Conservation (phyloP, 352 stramenopile genomes). For the Saprolegnia diclina region DNA sequence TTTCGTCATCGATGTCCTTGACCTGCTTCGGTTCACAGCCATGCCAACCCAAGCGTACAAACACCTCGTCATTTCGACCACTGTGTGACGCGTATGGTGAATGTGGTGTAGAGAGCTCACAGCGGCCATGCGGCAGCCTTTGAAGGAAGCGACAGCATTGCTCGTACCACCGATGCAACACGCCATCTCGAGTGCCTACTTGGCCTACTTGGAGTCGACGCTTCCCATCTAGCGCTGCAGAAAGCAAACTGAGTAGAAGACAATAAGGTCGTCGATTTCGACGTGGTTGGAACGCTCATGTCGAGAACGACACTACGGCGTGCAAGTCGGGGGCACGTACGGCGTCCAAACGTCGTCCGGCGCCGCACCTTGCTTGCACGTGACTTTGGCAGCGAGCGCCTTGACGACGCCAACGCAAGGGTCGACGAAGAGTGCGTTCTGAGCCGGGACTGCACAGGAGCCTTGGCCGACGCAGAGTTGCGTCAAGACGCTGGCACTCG, state of each 20-base stretch:
- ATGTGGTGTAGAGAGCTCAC: too few species aligned
- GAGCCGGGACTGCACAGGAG: conserved; percentile 1
- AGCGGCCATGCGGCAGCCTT: too few species aligned
- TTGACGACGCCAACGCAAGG: neutral
- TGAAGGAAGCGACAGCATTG: too few species aligned
- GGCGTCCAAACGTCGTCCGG: neutral
- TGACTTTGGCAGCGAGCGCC: conserved; percentile 10
- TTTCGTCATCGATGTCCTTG: neutral
- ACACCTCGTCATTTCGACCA: too few species aligned
- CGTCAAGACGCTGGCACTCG: neutral
- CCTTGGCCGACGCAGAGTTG: neutral
- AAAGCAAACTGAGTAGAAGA: too few species aligned
- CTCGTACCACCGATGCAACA: too few species aligned
- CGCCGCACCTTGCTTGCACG: conserved; percentile 4
- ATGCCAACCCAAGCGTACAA: neutral
- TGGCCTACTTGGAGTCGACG: too few species aligned
- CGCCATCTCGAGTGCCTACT: too few species aligned
- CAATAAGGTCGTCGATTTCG: too few species aligned
- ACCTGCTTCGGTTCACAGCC: neutral
- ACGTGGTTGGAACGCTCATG: too few species aligned
- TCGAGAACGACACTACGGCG: neutral
- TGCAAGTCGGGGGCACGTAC: neutral
- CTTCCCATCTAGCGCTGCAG: too few species aligned
- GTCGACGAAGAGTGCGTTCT: conserved; percentile 9
- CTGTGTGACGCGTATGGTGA: too few species aligned